A percentile compares a stretch with the other conserved stretches of the same genome.
These are phyloP conservation scores for Forsythia suspensa DNA, from an alignment of 257 asterid genomes.

Conservation along the genomic window DNA sequence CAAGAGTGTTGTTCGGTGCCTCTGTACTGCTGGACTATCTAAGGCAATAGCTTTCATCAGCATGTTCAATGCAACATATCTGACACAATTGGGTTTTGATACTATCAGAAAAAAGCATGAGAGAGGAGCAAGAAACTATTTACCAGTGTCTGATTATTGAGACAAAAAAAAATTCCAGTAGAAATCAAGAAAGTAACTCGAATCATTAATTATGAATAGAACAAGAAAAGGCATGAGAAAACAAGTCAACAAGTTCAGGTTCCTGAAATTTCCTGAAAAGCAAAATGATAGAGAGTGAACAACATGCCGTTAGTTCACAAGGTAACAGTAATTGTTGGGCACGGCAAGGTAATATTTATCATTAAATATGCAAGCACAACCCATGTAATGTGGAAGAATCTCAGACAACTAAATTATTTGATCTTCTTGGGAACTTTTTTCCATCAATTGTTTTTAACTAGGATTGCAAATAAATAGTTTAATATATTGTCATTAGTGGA, in stretches of 20 bases:
- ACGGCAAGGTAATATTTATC: background rate
- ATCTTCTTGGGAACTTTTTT: background rate
- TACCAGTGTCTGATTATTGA: constrained; percentile 7
- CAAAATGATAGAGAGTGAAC: background rate
- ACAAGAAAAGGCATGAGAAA: constrained; percentile 4
- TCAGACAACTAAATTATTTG: constrained; percentile 8
- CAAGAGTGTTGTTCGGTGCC: constrained; percentile 95
- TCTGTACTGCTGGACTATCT: constrained; percentile 97
- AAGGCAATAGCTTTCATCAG: constrained; percentile 90
- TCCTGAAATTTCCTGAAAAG: constrained; percentile 1
- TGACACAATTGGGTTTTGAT: constrained; percentile 40
- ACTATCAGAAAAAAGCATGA: constrained; percentile 29
- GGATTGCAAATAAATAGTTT: background rate
- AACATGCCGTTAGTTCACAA: background rate
- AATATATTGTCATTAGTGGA: background rate
- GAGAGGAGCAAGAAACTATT: constrained; percentile 17
- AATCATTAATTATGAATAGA: constrained; percentile 5
- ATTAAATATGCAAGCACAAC: background rate
- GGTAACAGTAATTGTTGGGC: background rate
- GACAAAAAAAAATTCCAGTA: background rate
- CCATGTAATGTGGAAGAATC: constrained; percentile 3
- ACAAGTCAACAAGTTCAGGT: constrained; percentile 4
- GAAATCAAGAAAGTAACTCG: constrained; percentile 17
- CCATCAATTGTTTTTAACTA: background rate
- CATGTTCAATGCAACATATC: constrained; percentile 98